These are phyloP conservation scores for Candida cerambycidarum DNA, from an alignment of 805 yeast species.

Conservation along the genomic window DNA sequence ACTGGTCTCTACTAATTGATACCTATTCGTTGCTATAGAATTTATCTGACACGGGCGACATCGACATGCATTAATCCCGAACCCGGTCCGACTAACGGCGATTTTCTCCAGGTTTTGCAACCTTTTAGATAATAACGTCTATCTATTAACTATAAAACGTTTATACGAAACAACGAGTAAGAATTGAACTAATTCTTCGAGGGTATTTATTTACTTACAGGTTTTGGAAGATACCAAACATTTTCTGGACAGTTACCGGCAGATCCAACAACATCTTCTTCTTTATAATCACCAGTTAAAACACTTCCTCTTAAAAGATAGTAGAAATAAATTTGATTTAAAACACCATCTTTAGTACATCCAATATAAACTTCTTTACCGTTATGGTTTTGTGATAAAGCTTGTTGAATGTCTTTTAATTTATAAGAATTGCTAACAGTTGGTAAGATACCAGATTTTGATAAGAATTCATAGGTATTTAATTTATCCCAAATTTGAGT, in stretches of 20 bases:
- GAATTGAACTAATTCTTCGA: background rate
- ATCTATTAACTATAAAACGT: background rate
- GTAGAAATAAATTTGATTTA: constrained; percentile 78
- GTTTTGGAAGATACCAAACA: constrained; percentile 32
- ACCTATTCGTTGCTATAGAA: background rate
- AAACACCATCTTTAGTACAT: constrained; percentile 48
- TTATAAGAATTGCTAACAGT: constrained; percentile 55
- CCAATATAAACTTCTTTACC: constrained; percentile 60
- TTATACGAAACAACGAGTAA: background rate
- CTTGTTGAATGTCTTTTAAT: constrained; percentile 52
- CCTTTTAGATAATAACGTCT: too few relatives aligned
- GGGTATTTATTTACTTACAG: background rate
- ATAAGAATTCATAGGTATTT: constrained; percentile 64
- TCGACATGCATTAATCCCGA: too few relatives aligned
- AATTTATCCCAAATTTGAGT: constrained; percentile 26
- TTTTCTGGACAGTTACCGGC: constrained; percentile 61
- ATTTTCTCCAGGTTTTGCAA: too few relatives aligned
- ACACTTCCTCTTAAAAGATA: constrained; percentile 75
- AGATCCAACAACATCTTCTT: constrained; percentile 56
- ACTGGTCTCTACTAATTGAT: background rate
- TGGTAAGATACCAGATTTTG: constrained; percentile 72
- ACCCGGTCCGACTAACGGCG: too few relatives aligned
- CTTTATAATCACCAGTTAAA: constrained; percentile 56
- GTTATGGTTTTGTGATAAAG: constrained; percentile 47
- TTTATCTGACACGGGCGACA: background rate